A percentile compares a stretch with the other conserved stretches of the same genome.
Conservation (phyloP, 805 yeast genomes). For the Kuraishia molischiana region DNA sequence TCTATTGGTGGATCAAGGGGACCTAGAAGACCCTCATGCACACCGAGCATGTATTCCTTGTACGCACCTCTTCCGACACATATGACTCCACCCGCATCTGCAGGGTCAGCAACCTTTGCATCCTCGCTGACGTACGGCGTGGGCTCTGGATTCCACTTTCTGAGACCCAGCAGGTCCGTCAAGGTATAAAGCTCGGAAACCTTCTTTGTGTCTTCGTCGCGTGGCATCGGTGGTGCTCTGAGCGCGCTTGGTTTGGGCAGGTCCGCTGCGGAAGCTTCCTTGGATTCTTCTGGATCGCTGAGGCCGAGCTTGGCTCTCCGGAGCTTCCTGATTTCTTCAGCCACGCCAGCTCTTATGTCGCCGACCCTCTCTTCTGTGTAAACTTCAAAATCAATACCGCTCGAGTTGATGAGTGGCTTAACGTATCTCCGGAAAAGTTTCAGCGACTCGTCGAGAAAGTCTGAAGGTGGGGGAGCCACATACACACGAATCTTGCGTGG, state of each 20-base stretch:
- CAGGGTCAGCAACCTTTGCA: constrained; percentile 31
- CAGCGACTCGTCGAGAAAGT: constrained; percentile 66
- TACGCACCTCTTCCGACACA: constrained; percentile 94
- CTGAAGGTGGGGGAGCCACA: constrained; percentile 96
- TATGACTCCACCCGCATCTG: constrained; percentile 71
- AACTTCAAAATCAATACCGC: constrained; percentile 77
- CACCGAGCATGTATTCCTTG: constrained; percentile 83
- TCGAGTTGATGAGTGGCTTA: constrained; percentile 78
- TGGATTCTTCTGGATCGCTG: constrained; percentile 7
- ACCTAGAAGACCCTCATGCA: constrained; percentile 92
- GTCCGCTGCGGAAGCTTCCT: constrained; percentile 3
- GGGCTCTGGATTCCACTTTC: constrained; percentile 12
- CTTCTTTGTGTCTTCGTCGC: constrained; percentile 15
- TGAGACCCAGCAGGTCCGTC: constrained; percentile 50
- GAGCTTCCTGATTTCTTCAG: constrained; percentile 66
- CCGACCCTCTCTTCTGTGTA: constrained; percentile 80
- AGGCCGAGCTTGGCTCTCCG: constrained; percentile 36
- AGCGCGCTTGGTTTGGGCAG: constrained; percentile 4
- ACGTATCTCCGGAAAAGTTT: constrained; percentile 67
- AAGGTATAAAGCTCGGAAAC: constrained; percentile 28
- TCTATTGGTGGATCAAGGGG: constrained; percentile 48
- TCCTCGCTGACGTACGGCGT: constrained; percentile 30
- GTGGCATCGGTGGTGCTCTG: constrained; percentile 4
- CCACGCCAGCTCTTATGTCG: constrained; percentile 71
- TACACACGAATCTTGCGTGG: constrained; percentile 77